These are phyloP conservation scores for Mitosporidium daphniae DNA, from an alignment of 371 early-diverging fungal species.

Conservation along the genomic window DNA sequence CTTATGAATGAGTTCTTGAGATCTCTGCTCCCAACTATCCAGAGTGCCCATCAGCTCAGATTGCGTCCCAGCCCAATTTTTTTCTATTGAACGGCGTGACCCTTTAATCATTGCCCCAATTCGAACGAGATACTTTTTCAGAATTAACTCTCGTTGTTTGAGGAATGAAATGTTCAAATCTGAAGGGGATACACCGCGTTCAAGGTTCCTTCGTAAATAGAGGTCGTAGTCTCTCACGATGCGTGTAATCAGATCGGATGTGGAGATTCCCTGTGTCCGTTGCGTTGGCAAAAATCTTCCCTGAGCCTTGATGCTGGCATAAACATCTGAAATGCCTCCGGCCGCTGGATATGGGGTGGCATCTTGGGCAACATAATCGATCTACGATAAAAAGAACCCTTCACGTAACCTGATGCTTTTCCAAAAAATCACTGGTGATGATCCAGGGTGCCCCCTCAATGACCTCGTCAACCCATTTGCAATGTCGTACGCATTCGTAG, in stretches of 20 bases:
- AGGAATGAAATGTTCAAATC: conserved; percentile 55
- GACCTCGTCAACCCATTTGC: conserved; percentile 79
- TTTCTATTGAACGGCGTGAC: conserved; percentile 2
- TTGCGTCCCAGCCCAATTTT: conserved; percentile 4
- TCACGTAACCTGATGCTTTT: conserved; percentile 19
- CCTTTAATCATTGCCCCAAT: conserved; percentile 4
- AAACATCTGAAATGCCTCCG: conserved; percentile 42
- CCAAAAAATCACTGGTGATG: conserved; percentile 43
- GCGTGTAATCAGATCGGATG: conserved; percentile 64
- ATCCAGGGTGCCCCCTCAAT: conserved; percentile 55
- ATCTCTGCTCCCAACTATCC: conserved; percentile 4
- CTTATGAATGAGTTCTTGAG: too few relatives aligned
- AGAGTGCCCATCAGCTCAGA: conserved; percentile 2
- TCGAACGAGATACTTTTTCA: conserved; percentile 4
- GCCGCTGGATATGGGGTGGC: conserved; percentile 48
- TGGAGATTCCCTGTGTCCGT: conserved; percentile 68
- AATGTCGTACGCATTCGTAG: conserved; percentile 51
- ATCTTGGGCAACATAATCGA: conserved; percentile 92
- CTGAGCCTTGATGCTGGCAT: conserved; percentile 47
- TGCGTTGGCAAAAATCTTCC: conserved; percentile 53
- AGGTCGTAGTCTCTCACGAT: conserved; percentile 73
- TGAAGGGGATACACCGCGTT: conserved; percentile 47
- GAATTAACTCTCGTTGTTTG: conserved; percentile 12
- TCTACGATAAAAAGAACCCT: too few relatives aligned
- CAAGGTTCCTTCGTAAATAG: conserved; percentile 54